These are phyloP conservation scores for sorghum (Sorghum bicolor) DNA, from an alignment of 176 grass and related monocot genomes.

Conservation along the genomic window Sorghum_bicolor_NCBIv3 NC_012874.2:1315001-1315500, in stretches of 20 bases:
- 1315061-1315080: neutral
- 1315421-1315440: slow-evolving; percentile 32
- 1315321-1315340: neutral
- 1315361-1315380: slow-evolving; percentile 54
- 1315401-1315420: slow-evolving; percentile 32
- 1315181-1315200: slow-evolving; percentile 2
- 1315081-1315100: neutral
- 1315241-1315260: slow-evolving; percentile 52
- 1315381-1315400: slow-evolving; percentile 57
- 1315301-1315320: neutral
- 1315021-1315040: slow-evolving; percentile 15
- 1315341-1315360: slow-evolving; percentile 30
- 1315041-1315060: slow-evolving; percentile 11
- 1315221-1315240: slow-evolving; percentile 43
- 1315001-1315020: slow-evolving; percentile 46
- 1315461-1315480: slow-evolving; percentile 38
- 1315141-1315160: slow-evolving; percentile 1
- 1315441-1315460: slow-evolving; percentile 35
- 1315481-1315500: slow-evolving; percentile 32
- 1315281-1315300: slow-evolving; percentile 19
- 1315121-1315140: neutral
- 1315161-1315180: neutral
- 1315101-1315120: slow-evolving; percentile 3
- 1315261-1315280: slow-evolving; percentile 28
- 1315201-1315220: slow-evolving; percentile 32